Base-by-base conservation (phyloP, 495 filamentous ascomycete genomes). In the Cenococcum geophilum region DNA sequence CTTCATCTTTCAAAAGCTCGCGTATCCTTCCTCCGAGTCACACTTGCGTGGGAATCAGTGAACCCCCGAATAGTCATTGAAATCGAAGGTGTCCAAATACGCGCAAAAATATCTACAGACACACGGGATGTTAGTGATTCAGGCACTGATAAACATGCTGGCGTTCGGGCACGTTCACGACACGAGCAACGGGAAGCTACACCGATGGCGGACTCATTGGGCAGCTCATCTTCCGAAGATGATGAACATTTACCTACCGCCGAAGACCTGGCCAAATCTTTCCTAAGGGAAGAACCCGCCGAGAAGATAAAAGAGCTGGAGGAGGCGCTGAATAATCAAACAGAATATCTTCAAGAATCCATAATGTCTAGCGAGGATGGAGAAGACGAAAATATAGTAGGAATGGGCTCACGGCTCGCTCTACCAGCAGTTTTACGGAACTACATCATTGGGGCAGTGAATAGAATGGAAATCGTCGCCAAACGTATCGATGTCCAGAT, bases 211-310 rank as follows among this genome's bases (percentile, higher is more conserved):
- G 55, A 35, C 27, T 20, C 53, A n/a, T n/a, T 27, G 1, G 32
- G 60, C 52, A 63, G 68, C 64, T 57, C 68, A 53, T 43, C 61
- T 61, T 59, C 71, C 48, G 64, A 73, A 35, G 62, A 78, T 60
- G 68, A 70, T 27, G 77, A 79, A 1, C 68, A 79, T 20, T 74
- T 95, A 11, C 89, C 89, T 3, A 89, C 87, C 16, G 83, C 89
- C n/a, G 80, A 86, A 62, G 86, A 92, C 59, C 79, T 97, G 34
- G 92, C 92, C 4, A 80, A 91, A 71, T 95, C 89, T 0, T 97
- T 96, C 73, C 77, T 97, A 14, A 81, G 90, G 64, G 82, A 89
- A 0, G 89, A 97, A 65, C 88, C 91, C 0, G 72, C 72, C 45
- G 82, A 87, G 58, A 88, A 93, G 68, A 87, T 84, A 65, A 81